Conservation (phyloP, 257 asterid species). For the Cinchona pubescens region DNA sequence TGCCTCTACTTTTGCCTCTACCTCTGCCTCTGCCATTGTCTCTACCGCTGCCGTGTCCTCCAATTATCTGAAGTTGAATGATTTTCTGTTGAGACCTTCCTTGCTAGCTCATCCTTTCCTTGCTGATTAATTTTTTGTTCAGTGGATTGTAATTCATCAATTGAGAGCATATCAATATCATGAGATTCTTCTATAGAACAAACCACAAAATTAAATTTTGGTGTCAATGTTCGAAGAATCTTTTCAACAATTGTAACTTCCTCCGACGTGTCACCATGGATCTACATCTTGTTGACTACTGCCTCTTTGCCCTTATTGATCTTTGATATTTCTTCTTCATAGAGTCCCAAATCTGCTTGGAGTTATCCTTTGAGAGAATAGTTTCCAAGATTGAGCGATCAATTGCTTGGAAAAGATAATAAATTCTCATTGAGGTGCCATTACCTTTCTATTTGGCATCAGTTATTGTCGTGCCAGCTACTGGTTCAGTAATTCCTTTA, state of each 20-base stretch:
- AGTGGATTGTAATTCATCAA: background rate
- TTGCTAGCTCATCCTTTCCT: slow-evolving; percentile 3
- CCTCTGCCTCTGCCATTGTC: no score
- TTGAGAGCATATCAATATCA: background rate
- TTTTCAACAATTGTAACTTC: background rate
- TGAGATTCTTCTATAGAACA: background rate
- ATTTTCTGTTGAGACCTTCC: background rate
- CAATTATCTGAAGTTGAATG: background rate
- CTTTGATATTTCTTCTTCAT: no score
- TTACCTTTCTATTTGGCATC: no score
- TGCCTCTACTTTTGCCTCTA: background rate
- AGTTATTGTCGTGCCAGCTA: no score
- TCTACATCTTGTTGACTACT: no score
- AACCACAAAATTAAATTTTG: no score
- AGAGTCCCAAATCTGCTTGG: no score
- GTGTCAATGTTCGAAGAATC: background rate
- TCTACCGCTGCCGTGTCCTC: no score
- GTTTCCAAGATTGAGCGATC: background rate
- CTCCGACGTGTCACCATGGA: background rate
- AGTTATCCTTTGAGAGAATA: background rate
- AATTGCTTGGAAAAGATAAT: background rate
- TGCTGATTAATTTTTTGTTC: no score
- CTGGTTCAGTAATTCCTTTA: no score
- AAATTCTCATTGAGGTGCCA: background rate
- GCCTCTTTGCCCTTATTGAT: no score